These are phyloP conservation scores for Ilex aquifolium DNA, from an alignment of 257 asterid species.

Conservation along the genomic window DNA sequence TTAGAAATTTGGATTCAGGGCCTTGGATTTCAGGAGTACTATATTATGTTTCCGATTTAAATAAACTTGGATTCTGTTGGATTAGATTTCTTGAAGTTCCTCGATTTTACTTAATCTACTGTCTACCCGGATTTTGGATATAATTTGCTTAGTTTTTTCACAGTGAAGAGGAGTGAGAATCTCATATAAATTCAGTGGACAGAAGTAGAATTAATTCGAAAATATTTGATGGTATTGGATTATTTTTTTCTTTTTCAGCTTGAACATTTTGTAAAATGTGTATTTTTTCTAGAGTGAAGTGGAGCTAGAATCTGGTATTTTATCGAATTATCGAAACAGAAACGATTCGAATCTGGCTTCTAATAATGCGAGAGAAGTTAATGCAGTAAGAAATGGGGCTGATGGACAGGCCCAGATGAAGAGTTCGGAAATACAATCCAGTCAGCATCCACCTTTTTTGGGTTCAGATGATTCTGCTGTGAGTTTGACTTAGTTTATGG, in stretches of 20 bases:
- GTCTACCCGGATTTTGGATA: background rate
- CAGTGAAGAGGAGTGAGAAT: background rate
- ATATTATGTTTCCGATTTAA: no score
- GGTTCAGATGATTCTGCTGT: constrained; percentile 84
- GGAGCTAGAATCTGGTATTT: constrained; percentile 25
- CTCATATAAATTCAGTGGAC: background rate
- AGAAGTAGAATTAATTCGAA: background rate
- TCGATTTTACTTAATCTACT: background rate
- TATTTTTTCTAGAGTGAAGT: constrained; percentile 34
- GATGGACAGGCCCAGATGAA: constrained; percentile 23
- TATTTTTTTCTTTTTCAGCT: constrained; percentile 9
- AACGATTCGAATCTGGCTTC: constrained; percentile 27
- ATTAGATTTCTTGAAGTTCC: background rate
- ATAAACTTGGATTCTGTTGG: background rate
- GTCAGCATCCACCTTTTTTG: constrained; percentile 33
- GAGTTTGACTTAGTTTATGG: constrained; percentile 24
- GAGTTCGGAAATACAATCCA: constrained; percentile 21
- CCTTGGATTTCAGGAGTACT: no score
- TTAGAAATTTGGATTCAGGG: background rate
- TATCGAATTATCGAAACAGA: constrained; percentile 20
- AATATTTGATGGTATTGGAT: background rate
- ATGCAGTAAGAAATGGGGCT: constrained; percentile 26
- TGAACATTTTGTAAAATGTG: background rate
- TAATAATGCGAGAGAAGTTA: constrained; percentile 22
- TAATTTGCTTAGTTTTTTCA: background rate